phyloP scores from a whole-genome alignment of 2,329 filamentous ascomycete species.

The Aurifilum marmelostoma region DNA sequence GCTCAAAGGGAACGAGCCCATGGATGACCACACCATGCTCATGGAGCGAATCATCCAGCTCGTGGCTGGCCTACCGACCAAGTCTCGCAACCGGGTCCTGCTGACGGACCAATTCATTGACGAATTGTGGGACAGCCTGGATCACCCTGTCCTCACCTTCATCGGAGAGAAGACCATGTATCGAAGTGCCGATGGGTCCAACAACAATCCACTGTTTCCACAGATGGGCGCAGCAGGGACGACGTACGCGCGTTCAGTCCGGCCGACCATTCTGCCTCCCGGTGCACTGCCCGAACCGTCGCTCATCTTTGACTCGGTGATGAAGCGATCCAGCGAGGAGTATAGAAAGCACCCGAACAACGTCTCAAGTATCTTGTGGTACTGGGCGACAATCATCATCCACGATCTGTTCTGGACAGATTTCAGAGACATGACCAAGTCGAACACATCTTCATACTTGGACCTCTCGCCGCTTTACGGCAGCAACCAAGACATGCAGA shows the following conservation, averaged over 20 bases:
- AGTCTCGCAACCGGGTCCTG: slow-evolving; percentile 63
- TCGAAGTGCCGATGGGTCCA: slow-evolving; percentile 69
- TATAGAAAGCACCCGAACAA: slow-evolving; percentile 69
- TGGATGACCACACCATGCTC: slow-evolving; percentile 77
- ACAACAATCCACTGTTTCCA: slow-evolving; percentile 71
- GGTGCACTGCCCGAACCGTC: slow-evolving; percentile 70
- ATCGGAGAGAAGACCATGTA: slow-evolving; percentile 66
- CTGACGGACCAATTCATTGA: slow-evolving; percentile 71
- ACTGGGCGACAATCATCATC: slow-evolving; percentile 74
- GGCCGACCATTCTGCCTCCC: slow-evolving; percentile 60
- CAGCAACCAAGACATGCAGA: slow-evolving; percentile 67
- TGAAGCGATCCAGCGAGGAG: slow-evolving; percentile 50
- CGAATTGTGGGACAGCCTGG: slow-evolving; percentile 71
- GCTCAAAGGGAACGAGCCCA: slow-evolving; percentile 62
- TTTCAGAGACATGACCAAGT: slow-evolving; percentile 59
- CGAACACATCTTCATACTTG: slow-evolving; percentile 72
- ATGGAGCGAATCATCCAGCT: slow-evolving; percentile 76
- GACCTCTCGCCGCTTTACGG: slow-evolving; percentile 75
- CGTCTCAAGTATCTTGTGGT: slow-evolving; percentile 72
- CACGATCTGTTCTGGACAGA: slow-evolving; percentile 74
- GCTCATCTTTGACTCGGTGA: slow-evolving; percentile 64
- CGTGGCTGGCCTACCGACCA: slow-evolving; percentile 64
- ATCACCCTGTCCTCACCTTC: slow-evolving; percentile 72
- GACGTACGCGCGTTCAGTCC: slow-evolving; percentile 67
- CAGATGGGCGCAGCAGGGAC: slow-evolving; percentile 69